Base-by-base conservation (phyloP, 352 stramenopile species). In the Phytophthora sp. region DNA sequence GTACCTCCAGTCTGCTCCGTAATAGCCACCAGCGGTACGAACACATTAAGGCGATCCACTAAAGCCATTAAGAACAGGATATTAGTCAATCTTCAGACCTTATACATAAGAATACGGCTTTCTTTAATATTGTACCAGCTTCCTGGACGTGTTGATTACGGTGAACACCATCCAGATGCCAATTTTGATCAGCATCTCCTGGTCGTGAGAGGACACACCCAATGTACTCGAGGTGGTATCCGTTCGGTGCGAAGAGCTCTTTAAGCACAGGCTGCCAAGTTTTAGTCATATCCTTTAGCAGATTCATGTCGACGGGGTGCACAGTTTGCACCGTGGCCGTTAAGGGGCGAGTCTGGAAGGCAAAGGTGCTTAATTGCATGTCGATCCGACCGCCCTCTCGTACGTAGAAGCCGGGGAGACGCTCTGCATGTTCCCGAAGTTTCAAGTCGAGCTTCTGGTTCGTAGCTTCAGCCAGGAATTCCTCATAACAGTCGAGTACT, bases 131-230 rank as follows among this genome's bases (percentile, higher is more conserved):
- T 29, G 30, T 55, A 86, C 83, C 83, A 63, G 70, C 71, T 61
- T 89, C 75, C 26, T 93, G 84, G 13, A 70, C 31, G 9, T 68
- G 52, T 16, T 75, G 59, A 41, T 85, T 79, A n/a, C 68, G 68
- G 31, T 93, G 82, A 42, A 93, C 80, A 27, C 84, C 84, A 62
- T 93, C 84, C 18, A 93, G 71, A 57, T 93, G 84, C 84, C 84
- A 93, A 72, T 93, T 93, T 65, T 93, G 84, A 60, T 86, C 73
- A 0, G 7, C 31, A 49, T 93, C 84, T 20, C 77, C 82, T 2
- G 84, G 82, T 49, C 77, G 69, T 0, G 84, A 81, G 1, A 93
- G 54, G 15, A 93, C 84, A 44, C 84, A 93, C 5, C 84, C 84
- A 55, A 90, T 66, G 54, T 91, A 93, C 60, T 93, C 83, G 33